Conservation (phyloP, 768 basidiomycete species). For the Tricholoma terreum region DNA sequence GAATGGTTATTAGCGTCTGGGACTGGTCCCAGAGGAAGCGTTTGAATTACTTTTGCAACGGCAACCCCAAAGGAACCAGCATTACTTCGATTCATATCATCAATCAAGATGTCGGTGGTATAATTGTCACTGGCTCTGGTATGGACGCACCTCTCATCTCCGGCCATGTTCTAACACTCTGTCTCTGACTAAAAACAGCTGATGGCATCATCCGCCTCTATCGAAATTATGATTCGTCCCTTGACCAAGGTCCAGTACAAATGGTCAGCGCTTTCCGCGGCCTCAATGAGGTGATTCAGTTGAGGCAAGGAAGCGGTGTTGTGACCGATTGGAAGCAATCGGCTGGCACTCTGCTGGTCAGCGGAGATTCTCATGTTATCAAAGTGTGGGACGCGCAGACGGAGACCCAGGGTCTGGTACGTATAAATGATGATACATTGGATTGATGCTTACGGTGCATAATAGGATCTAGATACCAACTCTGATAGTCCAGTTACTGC, state of each 20-base stretch:
- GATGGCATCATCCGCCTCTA: constrained; percentile 92
- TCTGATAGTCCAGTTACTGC: constrained; percentile 89
- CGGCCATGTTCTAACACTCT: background rate
- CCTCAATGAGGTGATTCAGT: constrained; percentile 70
- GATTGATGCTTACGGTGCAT: background rate
- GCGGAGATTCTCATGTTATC: constrained; percentile 87
- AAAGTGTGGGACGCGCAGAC: constrained; percentile 95
- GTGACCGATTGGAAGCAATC: constrained; percentile 93
- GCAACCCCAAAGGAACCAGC: constrained; percentile 75
- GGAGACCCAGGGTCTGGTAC: constrained; percentile 72
- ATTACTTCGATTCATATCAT: constrained; percentile 90
- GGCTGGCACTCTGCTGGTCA: constrained; percentile 80
- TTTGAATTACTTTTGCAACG: constrained; percentile 84
- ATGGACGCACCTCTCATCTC: constrained; percentile 23
- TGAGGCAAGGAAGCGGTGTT: constrained; percentile 78
- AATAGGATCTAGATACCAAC: constrained; percentile 84
- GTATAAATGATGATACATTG: constrained; percentile 19
- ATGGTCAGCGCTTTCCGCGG: constrained; percentile 95
- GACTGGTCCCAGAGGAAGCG: constrained; percentile 86
- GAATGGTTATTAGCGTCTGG: constrained; percentile 64
- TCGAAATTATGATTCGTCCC: constrained; percentile 81
- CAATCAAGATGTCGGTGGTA: constrained; percentile 92
- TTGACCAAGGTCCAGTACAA: constrained; percentile 72
- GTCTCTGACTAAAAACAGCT: constrained; percentile 48
- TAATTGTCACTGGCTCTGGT: constrained; percentile 88